These are phyloP conservation scores for Coniochaeta ligniaria DNA, from an alignment of 2,329 filamentous ascomycete genomes.

Conservation along the genomic window DNA sequence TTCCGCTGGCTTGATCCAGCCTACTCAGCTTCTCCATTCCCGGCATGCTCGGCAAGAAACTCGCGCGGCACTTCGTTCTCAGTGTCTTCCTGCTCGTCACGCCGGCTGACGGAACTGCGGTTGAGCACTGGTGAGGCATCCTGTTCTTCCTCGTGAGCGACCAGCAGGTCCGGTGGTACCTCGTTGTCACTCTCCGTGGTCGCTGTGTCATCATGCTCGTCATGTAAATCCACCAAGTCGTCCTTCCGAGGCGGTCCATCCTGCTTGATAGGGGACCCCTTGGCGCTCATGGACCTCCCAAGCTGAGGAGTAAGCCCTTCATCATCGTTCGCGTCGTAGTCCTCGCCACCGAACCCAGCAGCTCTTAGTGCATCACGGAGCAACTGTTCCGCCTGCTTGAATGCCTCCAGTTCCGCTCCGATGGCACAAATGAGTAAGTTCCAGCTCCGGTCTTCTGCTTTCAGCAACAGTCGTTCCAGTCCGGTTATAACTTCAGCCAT, in stretches of 20 bases:
- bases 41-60: conserved; percentile 39
- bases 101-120: background rate
- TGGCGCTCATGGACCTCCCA: conserved; percentile 9
- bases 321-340: conserved; percentile 9
- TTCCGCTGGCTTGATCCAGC: background rate
- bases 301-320: conserved; percentile 11
- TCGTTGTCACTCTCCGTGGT: conserved; percentile 27
- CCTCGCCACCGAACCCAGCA: conserved; percentile 20
- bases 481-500: conserved; percentile 50
- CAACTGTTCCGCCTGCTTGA: conserved; percentile 22
- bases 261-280: conserved; percentile 2
- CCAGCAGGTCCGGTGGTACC: conserved; percentile 32
- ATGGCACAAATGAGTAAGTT: conserved; percentile 70
- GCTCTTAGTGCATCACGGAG: conserved; percentile 20
- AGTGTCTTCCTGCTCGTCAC: conserved; percentile 22
- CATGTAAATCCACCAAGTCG: conserved; percentile 23
- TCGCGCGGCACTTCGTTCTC: conserved; percentile 45
- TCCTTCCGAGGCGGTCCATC: conserved; percentile 18
- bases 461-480: conserved; percentile 44
- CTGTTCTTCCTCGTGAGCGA: conserved; percentile 17
- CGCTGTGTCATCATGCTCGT: conserved; percentile 14
- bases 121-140: conserved; percentile 3
- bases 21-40: conserved; percentile 8
- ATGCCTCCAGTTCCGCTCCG: conserved; percentile 47
- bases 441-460: conserved; percentile 59